phyloP scores from a whole-genome alignment of 208 protist species.

The Tritrichomonas foetus region DNA sequence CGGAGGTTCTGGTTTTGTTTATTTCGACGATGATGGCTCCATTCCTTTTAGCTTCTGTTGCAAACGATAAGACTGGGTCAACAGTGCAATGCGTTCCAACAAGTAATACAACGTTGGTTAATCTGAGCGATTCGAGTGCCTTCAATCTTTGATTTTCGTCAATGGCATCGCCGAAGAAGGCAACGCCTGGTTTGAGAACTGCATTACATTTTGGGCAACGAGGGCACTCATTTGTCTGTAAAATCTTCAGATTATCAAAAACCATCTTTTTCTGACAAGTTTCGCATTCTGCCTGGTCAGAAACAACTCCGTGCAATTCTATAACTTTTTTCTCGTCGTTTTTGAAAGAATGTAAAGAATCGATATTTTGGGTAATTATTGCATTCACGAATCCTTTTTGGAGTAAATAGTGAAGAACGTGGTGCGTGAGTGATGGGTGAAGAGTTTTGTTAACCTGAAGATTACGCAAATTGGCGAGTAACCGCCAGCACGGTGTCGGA shows the following conservation, averaged over 20 bases:
- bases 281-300: background rate
- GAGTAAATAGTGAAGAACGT: background rate
- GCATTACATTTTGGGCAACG: background rate
- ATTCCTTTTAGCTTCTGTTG: background rate
- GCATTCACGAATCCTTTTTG: background rate
- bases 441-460: background rate
- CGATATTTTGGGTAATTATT: background rate
- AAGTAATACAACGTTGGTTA: background rate
- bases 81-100: background rate
- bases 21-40: background rate
- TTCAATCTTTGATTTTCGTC: background rate
- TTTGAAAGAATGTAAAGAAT: background rate
- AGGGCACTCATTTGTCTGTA: background rate
- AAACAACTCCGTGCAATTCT: background rate
- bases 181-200: background rate
- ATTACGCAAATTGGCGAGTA: background rate
- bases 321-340: background rate
- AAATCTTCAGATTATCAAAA: background rate
- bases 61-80: background rate
- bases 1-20: background rate
- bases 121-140: background rate
- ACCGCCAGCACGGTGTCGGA: background rate
- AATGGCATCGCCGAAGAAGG: background rate
- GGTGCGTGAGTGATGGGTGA: background rate
- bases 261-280: background rate